Evolutionary conservation across 2,329 filamentous ascomycete genomes (phyloP).

Genomic region (Exophiala viscosa): DNA sequence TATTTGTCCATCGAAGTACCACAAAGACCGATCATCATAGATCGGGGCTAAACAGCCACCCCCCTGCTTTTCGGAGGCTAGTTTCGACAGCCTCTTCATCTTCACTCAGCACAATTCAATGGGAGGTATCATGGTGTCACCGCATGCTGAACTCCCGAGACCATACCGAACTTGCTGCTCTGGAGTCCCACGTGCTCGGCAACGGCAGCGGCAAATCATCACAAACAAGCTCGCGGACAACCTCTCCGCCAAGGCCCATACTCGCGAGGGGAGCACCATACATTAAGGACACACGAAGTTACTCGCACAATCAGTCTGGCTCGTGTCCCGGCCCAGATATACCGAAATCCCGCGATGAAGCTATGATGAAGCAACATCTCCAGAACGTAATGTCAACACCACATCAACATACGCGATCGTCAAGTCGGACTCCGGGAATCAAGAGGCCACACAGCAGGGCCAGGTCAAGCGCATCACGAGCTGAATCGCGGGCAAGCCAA

Average conservation of each 20-base stretch:
- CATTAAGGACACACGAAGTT: constrained; percentile 2
- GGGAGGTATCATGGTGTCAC: constrained; percentile 73
- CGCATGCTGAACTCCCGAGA: constrained; percentile 76
- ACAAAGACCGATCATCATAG: background rate
- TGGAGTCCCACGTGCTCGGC: constrained; percentile 43
- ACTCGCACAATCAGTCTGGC: constrained; percentile 11
- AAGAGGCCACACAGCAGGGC: background rate
- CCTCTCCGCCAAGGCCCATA: constrained; percentile 11
- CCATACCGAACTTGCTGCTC: constrained; percentile 66
- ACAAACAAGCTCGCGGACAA: constrained; percentile 1
- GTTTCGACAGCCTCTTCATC: constrained; percentile 22
- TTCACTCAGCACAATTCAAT: constrained; percentile 38
- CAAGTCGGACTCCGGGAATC: constrained; percentile 1
- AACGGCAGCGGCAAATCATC: too few species aligned
- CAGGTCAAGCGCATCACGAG: background rate
- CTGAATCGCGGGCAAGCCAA: background rate
- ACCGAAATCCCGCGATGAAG: constrained; percentile 14
- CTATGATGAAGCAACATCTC: background rate
- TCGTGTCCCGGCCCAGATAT: constrained; percentile 20
- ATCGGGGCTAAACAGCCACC: constrained; percentile 10
- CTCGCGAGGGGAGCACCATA: constrained; percentile 10
- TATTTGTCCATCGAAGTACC: constrained; percentile 56
- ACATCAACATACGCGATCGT: background rate
- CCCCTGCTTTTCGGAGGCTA: too few species aligned
- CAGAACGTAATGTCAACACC: background rate